These are phyloP conservation scores for Citrullus mucosospermus DNA, from an alignment of 306 rosid species.

Conservation along the genomic window DNA sequence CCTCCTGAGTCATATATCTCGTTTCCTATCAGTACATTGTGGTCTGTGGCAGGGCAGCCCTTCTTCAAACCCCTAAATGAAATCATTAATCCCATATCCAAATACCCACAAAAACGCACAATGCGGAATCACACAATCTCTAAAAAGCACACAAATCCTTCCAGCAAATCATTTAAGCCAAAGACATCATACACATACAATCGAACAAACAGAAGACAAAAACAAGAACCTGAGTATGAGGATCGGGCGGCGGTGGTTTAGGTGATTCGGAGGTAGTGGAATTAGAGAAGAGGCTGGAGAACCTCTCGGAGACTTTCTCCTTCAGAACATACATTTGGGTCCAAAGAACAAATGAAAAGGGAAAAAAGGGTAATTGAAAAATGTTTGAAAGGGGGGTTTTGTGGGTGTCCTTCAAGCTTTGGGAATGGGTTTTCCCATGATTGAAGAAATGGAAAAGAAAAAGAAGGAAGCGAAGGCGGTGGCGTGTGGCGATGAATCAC, in stretches of 20 bases:
- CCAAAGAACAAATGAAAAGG: not conserved
- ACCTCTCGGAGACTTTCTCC: constrained; percentile 49
- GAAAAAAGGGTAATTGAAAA: not conserved
- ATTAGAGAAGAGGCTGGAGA: constrained; percentile 48
- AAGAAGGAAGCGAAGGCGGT: not conserved
- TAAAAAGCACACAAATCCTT: not conserved
- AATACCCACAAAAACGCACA: not conserved
- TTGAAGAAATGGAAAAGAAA: not conserved
- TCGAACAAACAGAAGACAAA: not conserved
- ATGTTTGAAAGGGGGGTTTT: not conserved
- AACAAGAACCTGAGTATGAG: constrained; percentile 26
- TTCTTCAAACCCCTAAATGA: not conserved
- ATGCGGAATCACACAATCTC: not conserved
- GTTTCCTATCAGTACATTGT: not conserved
- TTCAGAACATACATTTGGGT: constrained; percentile 33
- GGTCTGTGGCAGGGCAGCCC: not conserved
- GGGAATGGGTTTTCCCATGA: not conserved
- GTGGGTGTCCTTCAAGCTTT: not conserved
- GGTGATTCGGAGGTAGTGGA: constrained; percentile 22
- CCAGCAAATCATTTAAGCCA: constrained; percentile 5
- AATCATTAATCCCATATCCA: not conserved
- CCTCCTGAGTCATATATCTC: not conserved
- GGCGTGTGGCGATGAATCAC: not conserved
- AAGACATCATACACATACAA: not conserved
- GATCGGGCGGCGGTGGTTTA: constrained; percentile 2